Percentiles rank a stretch among this genome's conserved stretches.
These are phyloP conservation scores for Clonostachys rhizophaga DNA, from an alignment of 2,329 filamentous ascomycete species.

Conservation along the genomic window DNA sequence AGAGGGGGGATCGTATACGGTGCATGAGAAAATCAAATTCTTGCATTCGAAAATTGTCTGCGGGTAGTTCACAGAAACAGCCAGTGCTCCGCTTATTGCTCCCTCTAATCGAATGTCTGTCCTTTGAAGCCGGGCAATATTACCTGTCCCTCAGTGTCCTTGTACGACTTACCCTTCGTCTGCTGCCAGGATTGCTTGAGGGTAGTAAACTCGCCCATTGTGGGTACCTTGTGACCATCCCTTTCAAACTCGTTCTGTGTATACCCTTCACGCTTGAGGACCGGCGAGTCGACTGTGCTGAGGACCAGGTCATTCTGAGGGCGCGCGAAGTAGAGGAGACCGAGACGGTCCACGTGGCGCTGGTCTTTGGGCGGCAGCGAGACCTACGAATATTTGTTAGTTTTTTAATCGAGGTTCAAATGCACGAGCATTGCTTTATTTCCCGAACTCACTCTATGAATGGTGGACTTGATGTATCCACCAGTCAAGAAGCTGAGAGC, in stretches of 20 bases:
- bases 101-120: conserved; percentile 7
- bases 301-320: conserved; percentile 30
- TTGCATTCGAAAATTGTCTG: no score
- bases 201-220: conserved; percentile 28
- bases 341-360: conserved; percentile 38
- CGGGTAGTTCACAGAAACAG: no score
- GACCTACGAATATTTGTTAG: conserved; percentile 13
- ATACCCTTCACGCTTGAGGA: conserved; percentile 23
- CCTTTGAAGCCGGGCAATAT: conserved; percentile 27
- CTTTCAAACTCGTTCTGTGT: conserved; percentile 29
- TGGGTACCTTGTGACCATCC: conserved; percentile 19
- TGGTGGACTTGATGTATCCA: conserved; percentile 35
- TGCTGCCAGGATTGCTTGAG: conserved; percentile 31
- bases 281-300: conserved; percentile 27
- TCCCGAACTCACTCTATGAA: conserved; percentile 24
- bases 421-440: neutral
- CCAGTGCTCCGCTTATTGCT: neutral
- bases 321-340: conserved; percentile 45
- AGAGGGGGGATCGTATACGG: no score
- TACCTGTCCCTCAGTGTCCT: conserved; percentile 18
- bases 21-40: no score
- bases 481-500: conserved; percentile 42
- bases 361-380: conserved; percentile 32
- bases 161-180: conserved; percentile 14
- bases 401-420: no score